These are phyloP conservation scores for Hypoxylon sp. DNA, from an alignment of 2,329 filamentous ascomycete genomes.

Conservation along the genomic window DNA sequence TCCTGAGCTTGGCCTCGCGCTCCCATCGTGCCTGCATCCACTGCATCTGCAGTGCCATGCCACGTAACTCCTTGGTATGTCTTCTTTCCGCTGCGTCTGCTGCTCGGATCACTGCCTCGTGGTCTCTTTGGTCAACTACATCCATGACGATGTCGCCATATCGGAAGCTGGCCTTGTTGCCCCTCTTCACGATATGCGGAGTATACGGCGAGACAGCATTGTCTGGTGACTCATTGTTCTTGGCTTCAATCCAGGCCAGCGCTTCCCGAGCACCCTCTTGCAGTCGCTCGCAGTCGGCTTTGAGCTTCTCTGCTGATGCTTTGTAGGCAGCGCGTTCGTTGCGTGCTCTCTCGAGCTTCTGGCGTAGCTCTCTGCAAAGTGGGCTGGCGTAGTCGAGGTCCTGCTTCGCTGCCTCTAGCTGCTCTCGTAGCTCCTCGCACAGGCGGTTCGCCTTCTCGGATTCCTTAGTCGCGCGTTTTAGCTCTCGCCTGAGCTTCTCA, in stretches of 20 bases:
- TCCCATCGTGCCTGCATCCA: conserved; percentile 87
- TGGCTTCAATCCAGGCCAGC: conserved; percentile 55
- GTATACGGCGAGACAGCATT: conserved; percentile 24
- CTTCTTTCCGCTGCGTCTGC: conserved; percentile 75
- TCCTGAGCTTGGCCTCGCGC: conserved; percentile 84
- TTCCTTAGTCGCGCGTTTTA: conserved; percentile 61
- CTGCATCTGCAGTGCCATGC: conserved; percentile 89
- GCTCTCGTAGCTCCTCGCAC: conserved; percentile 58
- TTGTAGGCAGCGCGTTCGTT: conserved; percentile 73
- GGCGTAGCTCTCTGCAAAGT: conserved; percentile 65
- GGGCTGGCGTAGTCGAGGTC: conserved; percentile 48
- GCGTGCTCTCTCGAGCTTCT: conserved; percentile 78
- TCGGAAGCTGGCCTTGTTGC: conserved; percentile 52
- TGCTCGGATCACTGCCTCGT: conserved; percentile 67
- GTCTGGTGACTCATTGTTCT: conserved; percentile 49
- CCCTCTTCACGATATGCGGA: conserved; percentile 44
- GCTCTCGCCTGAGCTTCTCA: conserved; percentile 47
- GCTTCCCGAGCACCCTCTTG: conserved; percentile 59
- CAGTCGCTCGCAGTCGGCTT: conserved; percentile 65
- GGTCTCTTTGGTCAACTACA: conserved; percentile 55
- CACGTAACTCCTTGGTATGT: conserved; percentile 82
- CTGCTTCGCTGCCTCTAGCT: conserved; percentile 46
- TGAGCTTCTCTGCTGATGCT: conserved; percentile 68
- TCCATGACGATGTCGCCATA: conserved; percentile 68
- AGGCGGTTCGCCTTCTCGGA: conserved; percentile 67